A percentile compares a stretch with the other conserved stretches of the same genome.
These are phyloP conservation scores for Kazachstania sp. DNA, from an alignment of 1,139 yeast genomes.

Conservation along the genomic window DNA sequence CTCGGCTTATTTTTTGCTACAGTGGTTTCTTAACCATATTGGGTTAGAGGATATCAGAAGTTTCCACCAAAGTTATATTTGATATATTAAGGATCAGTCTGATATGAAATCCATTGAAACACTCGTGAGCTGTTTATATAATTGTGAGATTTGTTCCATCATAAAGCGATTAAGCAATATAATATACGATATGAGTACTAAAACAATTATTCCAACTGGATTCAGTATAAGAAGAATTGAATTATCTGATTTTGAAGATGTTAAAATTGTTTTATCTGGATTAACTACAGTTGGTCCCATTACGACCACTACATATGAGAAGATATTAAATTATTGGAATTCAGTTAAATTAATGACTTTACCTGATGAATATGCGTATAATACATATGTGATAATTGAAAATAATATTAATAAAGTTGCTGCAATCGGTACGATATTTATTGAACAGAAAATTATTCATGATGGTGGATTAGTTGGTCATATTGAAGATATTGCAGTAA, in stretches of 20 bases:
- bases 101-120: no score
- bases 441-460: conserved; percentile 64
- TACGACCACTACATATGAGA: conserved; percentile 36
- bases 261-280: conserved; percentile 42
- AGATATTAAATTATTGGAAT: conserved; percentile 43
- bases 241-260: conserved; percentile 41
- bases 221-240: conserved; percentile 45
- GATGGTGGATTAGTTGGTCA: conserved; percentile 83
- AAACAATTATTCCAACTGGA: conserved; percentile 3
- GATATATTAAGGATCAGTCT: no score
- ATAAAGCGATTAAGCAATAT: no score
- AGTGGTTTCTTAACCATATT: no score
- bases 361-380: conserved; percentile 35
- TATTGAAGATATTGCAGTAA: conserved; percentile 89
- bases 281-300: conserved; percentile 62
- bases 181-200: neutral
- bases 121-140: no score
- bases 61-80: no score
- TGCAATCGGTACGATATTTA: conserved; percentile 42
- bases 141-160: no score
- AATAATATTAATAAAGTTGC: conserved; percentile 32
- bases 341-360: conserved; percentile 16
- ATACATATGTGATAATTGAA: conserved; percentile 54
- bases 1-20: no score
- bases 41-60: no score